Conservation (phyloP, 768 basidiomycete species). For the Suillus sp. region DNA sequence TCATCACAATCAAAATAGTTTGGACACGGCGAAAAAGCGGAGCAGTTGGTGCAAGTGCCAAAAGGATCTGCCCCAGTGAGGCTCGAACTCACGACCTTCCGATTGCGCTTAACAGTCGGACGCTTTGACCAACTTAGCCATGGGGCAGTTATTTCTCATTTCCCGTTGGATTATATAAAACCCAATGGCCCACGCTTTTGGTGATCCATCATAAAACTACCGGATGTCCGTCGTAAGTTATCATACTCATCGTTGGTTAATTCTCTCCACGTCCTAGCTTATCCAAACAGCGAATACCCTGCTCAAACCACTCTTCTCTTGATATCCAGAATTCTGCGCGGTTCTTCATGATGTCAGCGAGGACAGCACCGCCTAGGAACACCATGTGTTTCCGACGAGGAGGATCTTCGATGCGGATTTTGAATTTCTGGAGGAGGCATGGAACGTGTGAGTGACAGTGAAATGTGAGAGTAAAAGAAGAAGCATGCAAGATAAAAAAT, state of each 20-base stretch:
- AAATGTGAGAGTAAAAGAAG: slow-evolving; percentile 6
- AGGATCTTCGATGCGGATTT: slow-evolving; percentile 97
- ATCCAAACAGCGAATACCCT: slow-evolving; percentile 78
- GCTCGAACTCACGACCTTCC: slow-evolving; percentile 58
- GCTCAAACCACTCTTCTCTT: slow-evolving; percentile 93
- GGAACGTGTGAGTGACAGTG: neutral
- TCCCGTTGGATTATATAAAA: neutral
- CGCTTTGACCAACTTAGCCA: slow-evolving; percentile 56
- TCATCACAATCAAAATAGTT: neutral
- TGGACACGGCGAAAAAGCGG: neutral
- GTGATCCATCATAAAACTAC: slow-evolving; percentile 7
- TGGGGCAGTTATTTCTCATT: slow-evolving; percentile 39
- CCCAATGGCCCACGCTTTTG: neutral
- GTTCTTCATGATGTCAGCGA: slow-evolving; percentile 98
- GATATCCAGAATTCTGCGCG: slow-evolving; percentile 96
- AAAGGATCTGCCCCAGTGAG: slow-evolving; percentile 47
- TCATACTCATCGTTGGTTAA: slow-evolving; percentile 11
- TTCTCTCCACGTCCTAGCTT: slow-evolving; percentile 79
- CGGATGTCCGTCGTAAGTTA: neutral
- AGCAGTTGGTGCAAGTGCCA: neutral
- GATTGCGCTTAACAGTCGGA: slow-evolving; percentile 48
- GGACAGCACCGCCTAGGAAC: slow-evolving; percentile 97
- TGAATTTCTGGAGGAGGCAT: slow-evolving; percentile 79
- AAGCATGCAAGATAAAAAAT: neutral
- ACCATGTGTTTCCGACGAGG: slow-evolving; percentile 99